A percentile compares a stretch with the other conserved stretches of the same genome.
Evolutionary conservation across 2,329 filamentous ascomycete species (phyloP).

Genomic region (Chaetomium strumarium): DNA sequence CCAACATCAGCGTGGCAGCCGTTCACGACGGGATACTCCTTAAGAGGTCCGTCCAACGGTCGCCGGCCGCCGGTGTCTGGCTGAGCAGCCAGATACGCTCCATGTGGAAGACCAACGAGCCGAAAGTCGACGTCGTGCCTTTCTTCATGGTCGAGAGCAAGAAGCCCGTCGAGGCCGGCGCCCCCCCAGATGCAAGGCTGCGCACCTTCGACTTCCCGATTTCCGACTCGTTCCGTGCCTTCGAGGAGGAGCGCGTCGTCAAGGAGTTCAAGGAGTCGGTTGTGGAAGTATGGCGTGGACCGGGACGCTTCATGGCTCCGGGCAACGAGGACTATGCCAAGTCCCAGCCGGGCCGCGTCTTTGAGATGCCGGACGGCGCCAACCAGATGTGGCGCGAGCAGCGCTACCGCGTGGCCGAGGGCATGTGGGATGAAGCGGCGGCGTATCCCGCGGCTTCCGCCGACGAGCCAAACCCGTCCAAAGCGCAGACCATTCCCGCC

Average conservation of each 20-base stretch:
- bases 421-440: constrained; percentile 81
- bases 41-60: constrained; percentile 82
- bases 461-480: constrained; percentile 47
- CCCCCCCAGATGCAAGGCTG: constrained; percentile 69
- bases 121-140: constrained; percentile 69
- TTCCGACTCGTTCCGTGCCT: constrained; percentile 65
- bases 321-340: constrained; percentile 74
- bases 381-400: constrained; percentile 93
- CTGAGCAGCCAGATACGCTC: constrained; percentile 81
- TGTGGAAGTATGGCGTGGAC: constrained; percentile 86
- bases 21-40: constrained; percentile 93
- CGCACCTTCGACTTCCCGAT: constrained; percentile 60
- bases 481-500: constrained; percentile 74
- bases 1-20: constrained; percentile 81
- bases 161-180: constrained; percentile 78
- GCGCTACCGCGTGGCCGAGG: constrained; percentile 79
- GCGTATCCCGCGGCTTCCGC: constrained; percentile 46
- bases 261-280: constrained; percentile 98
- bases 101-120: constrained; percentile 65
- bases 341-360: constrained; percentile 72
- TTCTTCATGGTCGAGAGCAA: constrained; percentile 87
- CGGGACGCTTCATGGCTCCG: constrained; percentile 56
- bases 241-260: constrained; percentile 88
- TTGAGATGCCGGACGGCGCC: constrained; percentile 94
- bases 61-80: constrained; percentile 81